Evolutionary conservation across 306 rosid genomes (phyloP).

Genomic region (Casuarina glauca): DNA sequence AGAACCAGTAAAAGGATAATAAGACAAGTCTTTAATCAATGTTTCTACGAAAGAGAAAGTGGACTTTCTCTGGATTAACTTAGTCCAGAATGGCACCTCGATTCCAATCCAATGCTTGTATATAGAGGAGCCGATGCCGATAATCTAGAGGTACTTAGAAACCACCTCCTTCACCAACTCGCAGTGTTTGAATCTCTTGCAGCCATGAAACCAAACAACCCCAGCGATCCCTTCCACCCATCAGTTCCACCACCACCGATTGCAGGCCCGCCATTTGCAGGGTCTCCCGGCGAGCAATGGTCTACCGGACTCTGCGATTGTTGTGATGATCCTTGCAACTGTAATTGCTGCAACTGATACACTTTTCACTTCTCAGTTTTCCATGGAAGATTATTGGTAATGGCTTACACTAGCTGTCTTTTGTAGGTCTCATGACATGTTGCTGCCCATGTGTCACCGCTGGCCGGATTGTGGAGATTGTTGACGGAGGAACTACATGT

Average conservation of each 20-base stretch:
- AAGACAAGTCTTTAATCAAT: background rate
- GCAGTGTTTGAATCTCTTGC: background rate
- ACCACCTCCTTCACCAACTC: background rate
- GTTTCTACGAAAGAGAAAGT: background rate
- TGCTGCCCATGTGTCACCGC: constrained; percentile 30
- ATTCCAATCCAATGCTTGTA: background rate
- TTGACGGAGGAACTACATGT: constrained; percentile 35
- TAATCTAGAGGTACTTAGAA: background rate
- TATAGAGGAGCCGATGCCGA: background rate
- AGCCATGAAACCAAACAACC: background rate
- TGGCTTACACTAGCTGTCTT: background rate
- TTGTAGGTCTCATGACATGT: constrained; percentile 20
- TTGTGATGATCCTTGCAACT: constrained; percentile 23
- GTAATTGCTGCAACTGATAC: background rate
- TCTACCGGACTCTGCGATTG: constrained; percentile 35
- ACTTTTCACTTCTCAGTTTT: background rate
- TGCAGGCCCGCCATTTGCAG: background rate
- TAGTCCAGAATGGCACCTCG: background rate
- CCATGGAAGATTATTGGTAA: background rate
- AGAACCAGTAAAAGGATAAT: too few relatives aligned
- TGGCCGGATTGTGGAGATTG: constrained; percentile 33
- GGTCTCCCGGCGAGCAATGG: constrained; percentile 30
- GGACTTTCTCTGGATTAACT: background rate
- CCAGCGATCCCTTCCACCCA: background rate
- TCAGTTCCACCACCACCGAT: background rate